Percentiles rank a stretch among this genome's conserved stretches.
Conservation (phyloP, 306 rosid species). For the Chamaecrista fasciculata region DNA sequence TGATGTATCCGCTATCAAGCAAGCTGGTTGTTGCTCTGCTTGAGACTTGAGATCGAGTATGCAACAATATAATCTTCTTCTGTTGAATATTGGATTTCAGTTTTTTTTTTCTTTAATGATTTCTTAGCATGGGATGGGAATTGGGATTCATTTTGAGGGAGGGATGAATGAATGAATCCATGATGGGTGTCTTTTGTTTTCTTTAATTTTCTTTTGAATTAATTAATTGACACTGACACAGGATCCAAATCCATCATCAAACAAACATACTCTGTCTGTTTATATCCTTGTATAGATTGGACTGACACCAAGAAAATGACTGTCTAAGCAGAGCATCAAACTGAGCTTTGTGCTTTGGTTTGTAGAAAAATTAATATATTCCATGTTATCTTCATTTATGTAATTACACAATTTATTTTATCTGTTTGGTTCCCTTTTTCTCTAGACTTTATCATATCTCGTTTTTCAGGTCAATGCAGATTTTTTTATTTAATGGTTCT, state of each 20-base stretch:
- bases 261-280: slow-evolving; percentile 29
- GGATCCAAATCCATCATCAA: background rate
- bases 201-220: too few species aligned
- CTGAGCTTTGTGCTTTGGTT: slow-evolving; percentile 30
- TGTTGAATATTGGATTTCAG: too few species aligned
- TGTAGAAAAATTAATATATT: slow-evolving; percentile 27
- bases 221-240: too few species aligned
- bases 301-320: slow-evolving; percentile 25
- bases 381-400: slow-evolving; percentile 22
- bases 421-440: background rate
- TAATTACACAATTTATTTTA: slow-evolving; percentile 11
- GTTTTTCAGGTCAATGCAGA: background rate
- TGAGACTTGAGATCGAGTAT: too few species aligned
- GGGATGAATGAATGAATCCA: too few species aligned
- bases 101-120: too few species aligned
- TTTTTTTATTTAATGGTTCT: background rate
- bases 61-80: too few species aligned
- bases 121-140: too few species aligned
- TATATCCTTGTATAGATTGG: slow-evolving; percentile 40
- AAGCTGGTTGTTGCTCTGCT: slow-evolving; percentile 62
- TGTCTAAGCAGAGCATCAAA: slow-evolving; percentile 32
- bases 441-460: background rate
- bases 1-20: slow-evolving; percentile 75
- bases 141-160: too few species aligned
- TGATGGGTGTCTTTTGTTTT: too few species aligned